Conservation (phyloP, 768 basidiomycete species). For the Postia placenta region DNA sequence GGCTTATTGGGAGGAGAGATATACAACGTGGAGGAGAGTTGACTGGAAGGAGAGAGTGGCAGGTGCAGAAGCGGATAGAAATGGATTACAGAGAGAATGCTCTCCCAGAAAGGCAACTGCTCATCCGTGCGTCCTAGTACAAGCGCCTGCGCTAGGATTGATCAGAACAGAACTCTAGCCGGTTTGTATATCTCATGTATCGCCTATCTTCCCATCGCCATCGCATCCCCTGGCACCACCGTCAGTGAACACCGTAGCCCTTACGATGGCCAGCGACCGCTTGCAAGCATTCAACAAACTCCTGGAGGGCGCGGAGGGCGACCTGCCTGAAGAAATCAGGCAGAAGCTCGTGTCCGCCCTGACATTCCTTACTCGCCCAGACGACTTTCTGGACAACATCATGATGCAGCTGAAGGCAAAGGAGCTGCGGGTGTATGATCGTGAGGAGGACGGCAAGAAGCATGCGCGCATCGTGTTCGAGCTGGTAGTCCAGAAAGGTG, state of each 20-base stretch:
- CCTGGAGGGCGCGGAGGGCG: slow-evolving; percentile 30
- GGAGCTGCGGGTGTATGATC: slow-evolving; percentile 7
- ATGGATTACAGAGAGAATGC: slow-evolving; percentile 5
- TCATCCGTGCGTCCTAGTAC: background rate
- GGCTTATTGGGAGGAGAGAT: background rate
- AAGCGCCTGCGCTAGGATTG: background rate
- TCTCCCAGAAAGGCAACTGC: slow-evolving; percentile 11
- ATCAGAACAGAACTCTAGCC: no score
- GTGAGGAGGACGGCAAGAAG: slow-evolving; percentile 12
- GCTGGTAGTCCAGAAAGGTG: slow-evolving; percentile 8
- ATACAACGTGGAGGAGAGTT: background rate
- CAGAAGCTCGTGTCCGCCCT: slow-evolving; percentile 43
- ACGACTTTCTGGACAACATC: background rate
- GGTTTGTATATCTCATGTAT: no score
- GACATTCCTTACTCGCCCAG: slow-evolving; percentile 15
- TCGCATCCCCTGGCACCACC: background rate
- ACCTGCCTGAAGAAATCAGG: slow-evolving; percentile 40
- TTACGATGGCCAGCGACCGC: no score
- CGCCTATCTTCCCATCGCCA: background rate
- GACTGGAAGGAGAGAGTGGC: background rate
- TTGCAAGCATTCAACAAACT: no score
- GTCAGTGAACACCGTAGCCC: no score
- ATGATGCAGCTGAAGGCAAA: background rate
- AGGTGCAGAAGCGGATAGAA: slow-evolving; percentile 2
- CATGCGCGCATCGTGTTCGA: slow-evolving; percentile 11